Percentiles rank a stretch among this genome's conserved stretches.
phyloP scores from a whole-genome alignment of 2,329 filamentous ascomycete genomes.

The Cladosporium sp. region DNA sequence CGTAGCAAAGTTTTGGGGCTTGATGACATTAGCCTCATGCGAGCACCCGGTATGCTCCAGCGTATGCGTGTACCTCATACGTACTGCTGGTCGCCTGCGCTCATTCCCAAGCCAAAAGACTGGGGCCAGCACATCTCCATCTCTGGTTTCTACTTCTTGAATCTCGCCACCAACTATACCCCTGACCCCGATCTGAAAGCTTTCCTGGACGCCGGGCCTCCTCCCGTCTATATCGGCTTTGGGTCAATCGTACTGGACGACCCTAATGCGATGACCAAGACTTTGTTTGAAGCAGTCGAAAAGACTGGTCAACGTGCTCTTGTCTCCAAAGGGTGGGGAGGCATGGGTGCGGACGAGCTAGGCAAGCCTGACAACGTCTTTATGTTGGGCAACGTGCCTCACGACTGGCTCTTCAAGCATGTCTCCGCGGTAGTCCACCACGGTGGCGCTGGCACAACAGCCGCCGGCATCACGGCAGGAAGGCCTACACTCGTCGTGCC shows the following conservation, averaged over 20 bases:
- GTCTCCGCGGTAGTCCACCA: slow-evolving; percentile 54
- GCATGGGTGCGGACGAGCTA: slow-evolving; percentile 36
- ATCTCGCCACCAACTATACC: slow-evolving; percentile 58
- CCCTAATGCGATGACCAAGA: slow-evolving; percentile 61
- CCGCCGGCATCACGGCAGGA: slow-evolving; percentile 47
- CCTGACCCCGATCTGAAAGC: slow-evolving; percentile 59
- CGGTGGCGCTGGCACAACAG: slow-evolving; percentile 54
- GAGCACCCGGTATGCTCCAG: slow-evolving; percentile 72
- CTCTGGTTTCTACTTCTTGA: slow-evolving; percentile 70
- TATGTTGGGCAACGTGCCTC: slow-evolving; percentile 50
- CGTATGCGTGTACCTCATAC: slow-evolving; percentile 76
- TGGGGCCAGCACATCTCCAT: slow-evolving; percentile 68
- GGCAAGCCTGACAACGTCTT: slow-evolving; percentile 39
- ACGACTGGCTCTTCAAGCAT: slow-evolving; percentile 54
- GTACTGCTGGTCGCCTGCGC: slow-evolving; percentile 82
- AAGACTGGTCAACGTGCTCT: slow-evolving; percentile 46
- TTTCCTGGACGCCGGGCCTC: slow-evolving; percentile 62
- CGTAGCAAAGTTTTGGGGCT: slow-evolving; percentile 67
- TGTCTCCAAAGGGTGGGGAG: slow-evolving; percentile 51
- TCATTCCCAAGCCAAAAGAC: slow-evolving; percentile 73
- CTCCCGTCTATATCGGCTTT: slow-evolving; percentile 77
- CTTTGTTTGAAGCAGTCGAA: slow-evolving; percentile 65
- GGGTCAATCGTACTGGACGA: slow-evolving; percentile 77
- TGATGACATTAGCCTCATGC: slow-evolving; percentile 71
- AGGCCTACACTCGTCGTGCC: slow-evolving; percentile 50